Percentiles rank a stretch among this genome's conserved stretches.
phyloP scores from a whole-genome alignment of 1,284 basidiomycete genomes.

The Leccinum griseonigrum region DNA sequence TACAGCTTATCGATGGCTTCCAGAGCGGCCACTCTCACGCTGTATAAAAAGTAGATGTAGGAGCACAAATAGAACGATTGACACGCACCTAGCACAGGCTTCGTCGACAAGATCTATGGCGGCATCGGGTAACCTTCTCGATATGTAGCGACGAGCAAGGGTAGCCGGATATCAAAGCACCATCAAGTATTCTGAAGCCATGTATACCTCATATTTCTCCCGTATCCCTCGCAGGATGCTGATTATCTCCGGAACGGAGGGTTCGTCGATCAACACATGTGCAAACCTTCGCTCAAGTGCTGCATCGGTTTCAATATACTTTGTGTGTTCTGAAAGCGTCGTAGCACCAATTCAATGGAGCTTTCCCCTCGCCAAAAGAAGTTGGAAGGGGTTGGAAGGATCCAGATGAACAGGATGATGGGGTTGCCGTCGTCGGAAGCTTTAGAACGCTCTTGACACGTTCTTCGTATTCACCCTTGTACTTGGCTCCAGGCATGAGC shows the following conservation, averaged over 20 bases:
- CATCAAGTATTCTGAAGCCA: conserved; percentile 88
- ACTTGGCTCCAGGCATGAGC: conserved; percentile 94
- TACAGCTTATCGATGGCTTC: conserved; percentile 96
- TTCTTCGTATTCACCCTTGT: conserved; percentile 98
- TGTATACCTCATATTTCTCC: conserved; percentile 85
- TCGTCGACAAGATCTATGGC: conserved; percentile 95
- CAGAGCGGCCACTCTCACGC: conserved; percentile 90
- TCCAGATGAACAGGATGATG: conserved; percentile 94
- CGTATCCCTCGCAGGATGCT: conserved; percentile 87
- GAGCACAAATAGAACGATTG: not conserved
- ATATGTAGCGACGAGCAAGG: conserved; percentile 93
- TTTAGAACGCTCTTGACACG: conserved; percentile 94
- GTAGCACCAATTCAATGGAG: conserved; percentile 91
- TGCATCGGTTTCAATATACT: conserved; percentile 94
- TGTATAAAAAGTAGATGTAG: conserved; percentile 24
- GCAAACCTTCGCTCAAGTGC: conserved; percentile 95
- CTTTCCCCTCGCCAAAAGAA: conserved; percentile 88
- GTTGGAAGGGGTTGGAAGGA: conserved; percentile 88
- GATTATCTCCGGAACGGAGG: conserved; percentile 87
- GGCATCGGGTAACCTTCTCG: conserved; percentile 82
- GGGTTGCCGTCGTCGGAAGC: conserved; percentile 79
- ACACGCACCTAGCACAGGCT: conserved; percentile 76
- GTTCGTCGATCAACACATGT: conserved; percentile 93
- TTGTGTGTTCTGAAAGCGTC: conserved; percentile 90
- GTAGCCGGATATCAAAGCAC: conserved; percentile 89